Base-by-base conservation (phyloP, 1,139 yeast genomes). In the Nakaseomyces bracarensis region DNA sequence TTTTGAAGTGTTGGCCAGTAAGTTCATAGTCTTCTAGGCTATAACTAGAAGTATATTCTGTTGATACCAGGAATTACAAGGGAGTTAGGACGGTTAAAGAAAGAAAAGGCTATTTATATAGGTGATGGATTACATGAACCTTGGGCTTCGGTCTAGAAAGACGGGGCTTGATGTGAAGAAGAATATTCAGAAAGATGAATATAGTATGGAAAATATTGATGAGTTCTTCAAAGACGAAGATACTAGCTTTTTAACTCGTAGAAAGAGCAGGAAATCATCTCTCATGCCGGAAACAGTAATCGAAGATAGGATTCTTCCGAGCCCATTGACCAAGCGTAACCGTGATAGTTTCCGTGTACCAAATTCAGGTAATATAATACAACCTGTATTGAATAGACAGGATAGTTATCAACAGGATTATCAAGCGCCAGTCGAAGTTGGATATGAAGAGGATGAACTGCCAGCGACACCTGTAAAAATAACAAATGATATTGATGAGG, bases 131-230 rank as follows among this genome's bases (percentile, higher is more conserved):
- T 68, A 73, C 50, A 65, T 76, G 56, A 66, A 69, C 43, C 62
- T 77, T 31, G 84, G 84, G 13, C 58, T 68, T 29, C 69, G 65
- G 58, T 72, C 82, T 39, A 68, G 84, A 16, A 77, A 76, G 58
- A 75, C 83, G 1, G 85, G 85, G 8, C 58, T 79, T 16, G 66
- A 66, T 45, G 77, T 78, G 3, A 69, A 66, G 41, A 59, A 67
- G 43, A 69, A 77, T 60, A 55, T 82, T 36, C 63, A 67, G 26
- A 72, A 75, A 50, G 93, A 83, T 60, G 74, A 74, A 45, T 73
- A 77, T 57, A 82, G 86, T 28, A 76, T 85, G 80, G 95, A 86
- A 56, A 83, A 80, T 53, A 63, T 85, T 33, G 83, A 82, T 51
- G 94, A 79, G 43, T 86, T 82, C 64, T 85, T 84, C 51, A 71